Evolutionary conservation across 805 yeast genomes (phyloP).

Genomic region (Myxozyma vanderwaltii): DNA sequence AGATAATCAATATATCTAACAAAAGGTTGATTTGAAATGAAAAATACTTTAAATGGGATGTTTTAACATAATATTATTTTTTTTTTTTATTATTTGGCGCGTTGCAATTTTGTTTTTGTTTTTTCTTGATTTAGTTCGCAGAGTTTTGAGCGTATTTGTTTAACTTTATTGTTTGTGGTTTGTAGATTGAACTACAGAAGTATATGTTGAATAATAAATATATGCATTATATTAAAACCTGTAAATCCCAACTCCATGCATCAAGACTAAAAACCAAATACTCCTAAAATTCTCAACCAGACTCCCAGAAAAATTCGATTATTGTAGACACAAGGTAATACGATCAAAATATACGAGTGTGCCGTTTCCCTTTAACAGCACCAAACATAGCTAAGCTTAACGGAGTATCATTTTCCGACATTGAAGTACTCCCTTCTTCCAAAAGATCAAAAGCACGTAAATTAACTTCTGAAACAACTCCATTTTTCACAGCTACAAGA

Average conservation of each 20-base stretch:
- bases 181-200: no score
- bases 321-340: neutral
- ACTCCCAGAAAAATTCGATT: neutral
- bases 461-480: constrained; percentile 41
- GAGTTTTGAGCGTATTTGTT: no score
- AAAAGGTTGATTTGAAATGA: no score
- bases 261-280: neutral
- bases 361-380: constrained; percentile 28
- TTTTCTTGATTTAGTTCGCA: neutral
- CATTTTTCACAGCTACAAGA: constrained; percentile 27
- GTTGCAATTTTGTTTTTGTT: constrained; percentile 2
- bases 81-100: constrained; percentile 3
- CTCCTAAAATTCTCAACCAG: neutral
- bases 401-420: constrained; percentile 56
- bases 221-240: neutral
- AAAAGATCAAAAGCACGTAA: constrained; percentile 58
- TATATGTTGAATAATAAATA: neutral
- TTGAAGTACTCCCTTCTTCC: constrained; percentile 56
- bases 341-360: constrained; percentile 20
- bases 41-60: neutral
- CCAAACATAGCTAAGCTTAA: constrained; percentile 56
- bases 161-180: no score
- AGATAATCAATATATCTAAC: no score
- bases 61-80: no score
- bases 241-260: neutral